These are phyloP conservation scores for Fistulifera pelliculosa DNA, from an alignment of 108 stramenopile species.

Conservation along the genomic window DNA sequence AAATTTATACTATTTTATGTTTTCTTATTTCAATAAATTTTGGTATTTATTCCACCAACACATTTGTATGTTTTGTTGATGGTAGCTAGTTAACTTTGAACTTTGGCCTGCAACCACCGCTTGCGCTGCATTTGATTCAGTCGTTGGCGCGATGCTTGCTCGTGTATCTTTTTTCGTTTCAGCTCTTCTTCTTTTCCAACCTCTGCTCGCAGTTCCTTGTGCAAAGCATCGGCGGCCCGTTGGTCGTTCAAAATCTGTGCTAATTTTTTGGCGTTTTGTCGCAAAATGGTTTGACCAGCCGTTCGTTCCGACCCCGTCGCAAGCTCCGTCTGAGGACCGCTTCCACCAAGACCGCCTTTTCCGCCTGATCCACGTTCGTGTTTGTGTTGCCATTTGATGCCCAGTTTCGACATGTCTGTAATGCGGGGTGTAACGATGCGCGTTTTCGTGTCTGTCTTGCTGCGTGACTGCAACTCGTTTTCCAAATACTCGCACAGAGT, in stretches of 20 bases:
- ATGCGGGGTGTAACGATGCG: slow-evolving; percentile 65
- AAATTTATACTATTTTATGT: too few species aligned
- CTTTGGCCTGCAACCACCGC: slow-evolving; percentile 60
- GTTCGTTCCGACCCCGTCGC: slow-evolving; percentile 17
- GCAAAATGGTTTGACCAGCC: slow-evolving; percentile 74
- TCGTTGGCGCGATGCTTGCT: slow-evolving; percentile 62
- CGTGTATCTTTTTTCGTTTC: slow-evolving; percentile 45
- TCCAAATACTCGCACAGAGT: slow-evolving; percentile 66
- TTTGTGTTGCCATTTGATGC: slow-evolving; percentile 83
- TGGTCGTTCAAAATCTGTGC: slow-evolving; percentile 48
- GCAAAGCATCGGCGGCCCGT: slow-evolving; percentile 64
- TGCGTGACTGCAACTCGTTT: slow-evolving; percentile 35
- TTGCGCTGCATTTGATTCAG: slow-evolving; percentile 85
- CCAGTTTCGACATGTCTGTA: slow-evolving; percentile 62
- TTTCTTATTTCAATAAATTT: too few species aligned
- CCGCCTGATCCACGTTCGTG: slow-evolving; percentile 86
- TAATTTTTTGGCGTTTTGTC: slow-evolving; percentile 74
- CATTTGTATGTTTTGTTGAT: too few species aligned
- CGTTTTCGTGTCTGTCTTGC: slow-evolving; percentile 12
- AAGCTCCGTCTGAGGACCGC: neutral
- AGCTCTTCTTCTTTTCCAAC: slow-evolving; percentile 53
- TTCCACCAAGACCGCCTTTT: slow-evolving; percentile 71
- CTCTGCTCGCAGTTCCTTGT: slow-evolving; percentile 64
- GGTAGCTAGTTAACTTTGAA: too few species aligned
- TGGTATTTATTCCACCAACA: too few species aligned